These are phyloP conservation scores for Gaultheria prostrata DNA, from an alignment of 148 eudicot genomes.

Conservation along the genomic window DNA sequence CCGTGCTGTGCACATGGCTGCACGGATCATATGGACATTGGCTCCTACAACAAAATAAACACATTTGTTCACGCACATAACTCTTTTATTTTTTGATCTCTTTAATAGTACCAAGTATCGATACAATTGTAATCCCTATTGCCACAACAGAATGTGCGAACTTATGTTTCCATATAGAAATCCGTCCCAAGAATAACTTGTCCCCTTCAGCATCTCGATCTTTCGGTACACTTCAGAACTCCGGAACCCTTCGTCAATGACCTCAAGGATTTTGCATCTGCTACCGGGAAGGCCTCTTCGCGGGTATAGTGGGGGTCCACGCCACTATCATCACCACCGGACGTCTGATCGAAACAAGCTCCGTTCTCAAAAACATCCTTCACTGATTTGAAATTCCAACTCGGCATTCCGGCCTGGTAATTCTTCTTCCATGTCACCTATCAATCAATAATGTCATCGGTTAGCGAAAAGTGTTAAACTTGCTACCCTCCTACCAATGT, in stretches of 20 bases:
- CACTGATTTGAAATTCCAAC: conserved; percentile 49
- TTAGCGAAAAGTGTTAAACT: not conserved
- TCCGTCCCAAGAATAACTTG: not conserved
- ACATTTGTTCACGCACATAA: not conserved
- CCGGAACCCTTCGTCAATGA: conserved; percentile 62
- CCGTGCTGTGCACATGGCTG: too few species aligned
- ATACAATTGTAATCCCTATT: not conserved
- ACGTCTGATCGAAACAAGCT: conserved; percentile 50
- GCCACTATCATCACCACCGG: conserved; percentile 20
- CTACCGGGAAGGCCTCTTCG: conserved; percentile 49
- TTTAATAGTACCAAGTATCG: not conserved
- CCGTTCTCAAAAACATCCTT: conserved; percentile 75
- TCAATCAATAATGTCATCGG: not conserved
- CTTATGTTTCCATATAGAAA: not conserved
- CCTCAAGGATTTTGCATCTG: conserved; percentile 52
- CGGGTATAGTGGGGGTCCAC: conserved; percentile 53
- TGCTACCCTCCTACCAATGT: not conserved
- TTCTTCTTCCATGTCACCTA: conserved; percentile 57
- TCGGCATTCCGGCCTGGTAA: conserved; percentile 14
- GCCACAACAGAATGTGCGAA: not conserved
- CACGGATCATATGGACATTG: not conserved
- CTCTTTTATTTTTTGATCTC: not conserved
- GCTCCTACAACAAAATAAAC: not conserved
- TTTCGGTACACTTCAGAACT: conserved; percentile 48
- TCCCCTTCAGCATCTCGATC: conserved; percentile 39